These are phyloP conservation scores for Neurospora sp. DNA, from an alignment of 495 filamentous ascomycete species.

Conservation along the genomic window DNA sequence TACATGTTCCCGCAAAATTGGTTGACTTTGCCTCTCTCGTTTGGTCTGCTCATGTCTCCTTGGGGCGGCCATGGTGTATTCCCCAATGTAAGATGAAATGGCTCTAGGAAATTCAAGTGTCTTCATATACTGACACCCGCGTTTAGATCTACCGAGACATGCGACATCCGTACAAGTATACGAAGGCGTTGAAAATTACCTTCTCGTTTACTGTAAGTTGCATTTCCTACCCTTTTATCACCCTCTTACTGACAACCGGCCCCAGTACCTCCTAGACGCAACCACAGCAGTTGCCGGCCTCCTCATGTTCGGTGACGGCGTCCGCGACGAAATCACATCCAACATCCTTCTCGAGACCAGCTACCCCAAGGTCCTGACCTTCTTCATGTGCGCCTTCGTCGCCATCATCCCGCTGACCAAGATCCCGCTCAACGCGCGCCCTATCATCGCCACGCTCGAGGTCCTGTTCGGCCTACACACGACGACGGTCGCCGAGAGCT, in stretches of 20 bases:
- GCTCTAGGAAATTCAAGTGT: neutral
- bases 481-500: slow-evolving; percentile 36
- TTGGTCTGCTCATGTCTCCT: slow-evolving; percentile 92
- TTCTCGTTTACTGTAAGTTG: slow-evolving; percentile 62
- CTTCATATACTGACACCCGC: neutral
- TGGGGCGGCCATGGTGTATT: slow-evolving; percentile 96
- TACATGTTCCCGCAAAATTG: slow-evolving; percentile 76
- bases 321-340: slow-evolving; percentile 80
- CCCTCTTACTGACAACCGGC: too few relatives aligned
- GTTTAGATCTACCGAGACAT: slow-evolving; percentile 84
- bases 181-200: slow-evolving; percentile 63
- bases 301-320: slow-evolving; percentile 85
- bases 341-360: slow-evolving; percentile 66
- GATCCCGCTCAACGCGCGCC: slow-evolving; percentile 81
- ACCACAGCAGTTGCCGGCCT: slow-evolving; percentile 72
- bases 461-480: slow-evolving; percentile 62
- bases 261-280: slow-evolving; percentile 66
- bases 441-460: slow-evolving; percentile 79
- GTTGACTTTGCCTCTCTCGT: slow-evolving; percentile 80
- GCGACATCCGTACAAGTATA: slow-evolving; percentile 85
- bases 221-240: too few relatives aligned
- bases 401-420: slow-evolving; percentile 93
- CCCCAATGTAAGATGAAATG: slow-evolving; percentile 52
- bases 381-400: slow-evolving; percentile 75
- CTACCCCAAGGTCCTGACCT: slow-evolving; percentile 65